Base-by-base conservation (phyloP, 75 land plant species). In the Selaginella tamariscina region DNA sequence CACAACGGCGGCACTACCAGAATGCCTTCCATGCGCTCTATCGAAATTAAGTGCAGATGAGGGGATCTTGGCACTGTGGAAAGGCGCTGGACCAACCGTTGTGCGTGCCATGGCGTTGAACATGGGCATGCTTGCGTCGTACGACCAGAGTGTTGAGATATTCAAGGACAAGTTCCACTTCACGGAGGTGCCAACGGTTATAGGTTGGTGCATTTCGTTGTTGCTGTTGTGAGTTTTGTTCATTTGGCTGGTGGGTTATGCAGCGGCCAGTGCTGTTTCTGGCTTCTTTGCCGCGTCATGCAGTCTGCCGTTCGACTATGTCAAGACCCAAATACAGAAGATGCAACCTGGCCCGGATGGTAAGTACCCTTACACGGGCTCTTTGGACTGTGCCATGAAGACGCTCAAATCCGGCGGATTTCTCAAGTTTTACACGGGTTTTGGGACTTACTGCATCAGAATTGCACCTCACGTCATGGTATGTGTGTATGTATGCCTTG, bases 271-370 rank as follows among this genome's bases (percentile, higher is more conserved):
- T 59, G 62, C 62, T 9, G 62, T 59, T 5, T 59, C 62, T 2
- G 62, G 62, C 8, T 59, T 59, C 62, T 59, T 59, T 59, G 62
- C 62, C 23, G 8, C 62, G 8, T 8, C 62, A 59, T 59, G 62
- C 62, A 59, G 62, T n/a, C 62, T 59, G 8, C 62, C 62, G n/a
- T 59, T 59, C 62, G 62, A 59, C 62, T 59, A 59, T n/a, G 62
- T 59, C 21, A 59, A 59, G 26, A 59, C 62, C 8, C 62, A 59
- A 59, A 59, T 59, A 59, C 62, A 59, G 21, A 59, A 59, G 62
- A 59, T 59, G 62, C 62, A 59, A 21, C 62, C 62, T 5, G 62
- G 62, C 8, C 62, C 62, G 2, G 62, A 59, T 59, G 62, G 62
- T 23, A 59, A 59, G 62, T 59, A 59, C 26, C 26, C 62, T 9